Base-by-base conservation (phyloP, 2,329 filamentous ascomycete genomes). In the Xylaria hypoxylon region DNA sequence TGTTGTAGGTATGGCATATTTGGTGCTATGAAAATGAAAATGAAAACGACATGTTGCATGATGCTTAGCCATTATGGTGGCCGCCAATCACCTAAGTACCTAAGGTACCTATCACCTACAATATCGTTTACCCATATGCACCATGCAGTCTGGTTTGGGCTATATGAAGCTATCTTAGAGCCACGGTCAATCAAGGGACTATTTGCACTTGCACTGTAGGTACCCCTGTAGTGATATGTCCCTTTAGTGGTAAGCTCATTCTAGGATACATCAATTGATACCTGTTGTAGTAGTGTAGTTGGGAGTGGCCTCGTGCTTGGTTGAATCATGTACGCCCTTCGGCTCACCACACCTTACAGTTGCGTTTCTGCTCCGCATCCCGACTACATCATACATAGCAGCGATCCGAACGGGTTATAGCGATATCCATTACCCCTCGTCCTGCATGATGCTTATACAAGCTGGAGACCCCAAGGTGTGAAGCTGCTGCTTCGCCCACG, bases 301-400 rank as follows among this genome's bases (percentile, higher is more conserved):
- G 6, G 28, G 28, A 28, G 19, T 13, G 26, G 24, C 6, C 26
- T 2, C 17, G 26, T 26, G 38, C 31, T 11, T 44, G 15, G 63
- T 31, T 63, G 53, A 63, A 26, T 15, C 11, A 55, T 38, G 40
- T 55, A 26, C 61, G 59, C 61, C 60, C 61, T 64, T 53, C 47
- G 38, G 11, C 10, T 17, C 33, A 33, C 59, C 28, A 15, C 15
- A 19, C 5, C 15, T 26, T 48, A 64, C 52, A 44, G 59, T 40
- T 65, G 52, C 63, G 59, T 17, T 61, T 38, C 44, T 64, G 64
- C 65, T 64, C 65, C 65, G 65, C 64, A 67, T 53, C n/a, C 28
- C 42, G 17, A 59, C 10, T 33, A 24, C 13, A 53, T 19, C 38
- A 19, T 40, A 24, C 13, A 53, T 19, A 28, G 13, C 26, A 55